Base-by-base conservation (phyloP, 192 early-diverging fungal genomes). In the Allomyces macrogynus region DNA sequence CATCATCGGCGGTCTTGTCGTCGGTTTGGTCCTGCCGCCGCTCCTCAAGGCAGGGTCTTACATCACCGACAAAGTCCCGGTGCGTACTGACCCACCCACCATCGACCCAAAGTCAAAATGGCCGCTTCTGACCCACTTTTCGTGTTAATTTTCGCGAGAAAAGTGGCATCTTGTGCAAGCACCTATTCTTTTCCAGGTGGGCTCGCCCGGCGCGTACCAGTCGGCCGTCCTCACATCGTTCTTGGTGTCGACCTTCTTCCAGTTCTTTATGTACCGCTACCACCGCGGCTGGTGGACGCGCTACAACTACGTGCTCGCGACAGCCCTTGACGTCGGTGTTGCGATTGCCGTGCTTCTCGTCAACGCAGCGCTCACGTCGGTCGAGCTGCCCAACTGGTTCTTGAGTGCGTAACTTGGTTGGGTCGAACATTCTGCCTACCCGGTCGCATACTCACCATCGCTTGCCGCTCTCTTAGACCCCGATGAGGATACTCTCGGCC, bases 291-390 rank as follows among this genome's bases (percentile, higher is more conserved):
- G 81, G 81, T 85, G 83, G 80, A 61, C 67, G 40, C 79, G 78
- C 68, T 87, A 86, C 73, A 85, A 83, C 72, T 88, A 83, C 68
- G 75, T 86, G 18, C 70, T 84, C 22, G 82, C 80, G 23, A 81
- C 82, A 42, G 82, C 68, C 25, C 68, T 77, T 64, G 85, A 86
- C 70, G 73, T 73, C n/a, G 84, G 84, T 26, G 70, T 77, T 18
- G 80, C 79, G 11, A 71, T 80, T 9, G 63, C 67, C 61, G 74
- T 66, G n/a, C 64, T 82, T 3, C 25, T 83, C 43, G 75, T 83
- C 61, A 80, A 40, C 32, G 32, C 32, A 8, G 32, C 32, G 32
- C 32, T 40, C 32, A 40, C 32, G 32, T 40, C 32, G 32, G 32
- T 40, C 32, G 32, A 40, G 32, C 32, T 40, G 32, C 32, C 32